Evolutionary conservation across 768 basidiomycete genomes (phyloP).

Genomic region (Mycena haematopus): DNA sequence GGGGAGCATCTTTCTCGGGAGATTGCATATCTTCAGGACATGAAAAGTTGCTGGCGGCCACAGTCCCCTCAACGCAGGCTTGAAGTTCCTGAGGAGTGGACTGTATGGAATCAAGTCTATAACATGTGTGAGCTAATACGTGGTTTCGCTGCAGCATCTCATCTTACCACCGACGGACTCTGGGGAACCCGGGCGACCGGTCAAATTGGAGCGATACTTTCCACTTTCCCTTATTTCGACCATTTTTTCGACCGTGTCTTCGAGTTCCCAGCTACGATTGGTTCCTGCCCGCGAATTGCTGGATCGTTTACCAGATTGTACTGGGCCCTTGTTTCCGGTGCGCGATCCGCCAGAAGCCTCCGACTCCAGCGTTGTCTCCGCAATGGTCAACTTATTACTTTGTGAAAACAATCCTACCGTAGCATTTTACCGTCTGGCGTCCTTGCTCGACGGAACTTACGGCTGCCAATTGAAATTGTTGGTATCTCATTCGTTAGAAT

Average conservation of each 20-base stretch:
- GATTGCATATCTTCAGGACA: neutral
- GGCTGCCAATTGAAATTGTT: constrained; percentile 13
- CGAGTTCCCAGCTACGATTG: neutral
- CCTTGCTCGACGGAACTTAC: neutral
- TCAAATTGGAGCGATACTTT: too few species aligned
- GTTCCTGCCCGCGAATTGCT: constrained; percentile 3
- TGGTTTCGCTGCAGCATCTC: neutral
- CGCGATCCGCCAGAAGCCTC: neutral
- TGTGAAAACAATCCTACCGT: neutral
- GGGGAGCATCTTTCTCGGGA: too few species aligned
- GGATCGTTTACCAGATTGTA: neutral
- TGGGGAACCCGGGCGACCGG: too few species aligned
- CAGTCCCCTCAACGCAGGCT: constrained; percentile 4
- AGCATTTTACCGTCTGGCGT: neutral
- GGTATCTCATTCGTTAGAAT: neutral
- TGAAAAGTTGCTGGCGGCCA: neutral
- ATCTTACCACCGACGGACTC: constrained; percentile 4
- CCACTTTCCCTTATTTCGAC: constrained; percentile 10
- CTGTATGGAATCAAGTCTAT: neutral
- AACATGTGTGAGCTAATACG: neutral
- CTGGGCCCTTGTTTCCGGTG: constrained; percentile 7
- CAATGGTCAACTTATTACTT: constrained; percentile 7
- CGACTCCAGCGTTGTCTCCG: neutral
- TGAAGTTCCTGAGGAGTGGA: constrained; percentile 10
- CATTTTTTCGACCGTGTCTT: constrained; percentile 4